Evolutionary conservation across 148 eudicot genomes (phyloP).

Genomic region (Vaccinium myrtillus): DNA sequence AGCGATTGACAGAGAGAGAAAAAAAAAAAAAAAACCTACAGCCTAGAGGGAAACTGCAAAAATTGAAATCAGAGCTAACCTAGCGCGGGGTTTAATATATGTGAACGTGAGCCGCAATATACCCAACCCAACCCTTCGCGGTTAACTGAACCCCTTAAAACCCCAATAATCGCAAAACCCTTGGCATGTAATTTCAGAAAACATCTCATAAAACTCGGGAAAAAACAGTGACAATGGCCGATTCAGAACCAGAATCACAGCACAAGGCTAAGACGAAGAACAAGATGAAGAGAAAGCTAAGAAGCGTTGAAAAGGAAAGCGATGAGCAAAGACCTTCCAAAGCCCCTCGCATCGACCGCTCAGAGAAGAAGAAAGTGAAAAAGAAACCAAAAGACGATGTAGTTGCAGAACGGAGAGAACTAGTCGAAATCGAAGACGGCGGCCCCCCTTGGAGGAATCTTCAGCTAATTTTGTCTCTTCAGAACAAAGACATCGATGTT

Average conservation of each 20-base stretch:
- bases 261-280: conserved; percentile 16
- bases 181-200: not conserved
- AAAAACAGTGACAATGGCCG: conserved; percentile 5
- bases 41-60: no score
- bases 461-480: conserved; percentile 53
- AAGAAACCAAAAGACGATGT: not conserved
- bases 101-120: no score
- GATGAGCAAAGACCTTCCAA: conserved; percentile 9
- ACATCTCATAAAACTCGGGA: not conserved
- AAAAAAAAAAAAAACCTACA: no score
- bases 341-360: conserved; percentile 5
- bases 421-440: not conserved
- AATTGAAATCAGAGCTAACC: no score
- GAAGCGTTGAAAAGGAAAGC: conserved; percentile 11
- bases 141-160: not conserved
- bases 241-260: conserved; percentile 9
- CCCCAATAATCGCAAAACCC: not conserved
- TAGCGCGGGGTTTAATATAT: no score
- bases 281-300: conserved; percentile 26
- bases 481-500: conserved; percentile 39
- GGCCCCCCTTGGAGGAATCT: conserved; percentile 66
- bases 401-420: not conserved
- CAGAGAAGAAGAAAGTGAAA: conserved; percentile 4
- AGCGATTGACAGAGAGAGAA: no score
- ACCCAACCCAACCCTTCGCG: no score